Evolutionary conservation across 441 rosid genomes (phyloP), one percentile per base, ranked within the genome.

Genomic region (Cnidoscolus chayamansa): DNA sequence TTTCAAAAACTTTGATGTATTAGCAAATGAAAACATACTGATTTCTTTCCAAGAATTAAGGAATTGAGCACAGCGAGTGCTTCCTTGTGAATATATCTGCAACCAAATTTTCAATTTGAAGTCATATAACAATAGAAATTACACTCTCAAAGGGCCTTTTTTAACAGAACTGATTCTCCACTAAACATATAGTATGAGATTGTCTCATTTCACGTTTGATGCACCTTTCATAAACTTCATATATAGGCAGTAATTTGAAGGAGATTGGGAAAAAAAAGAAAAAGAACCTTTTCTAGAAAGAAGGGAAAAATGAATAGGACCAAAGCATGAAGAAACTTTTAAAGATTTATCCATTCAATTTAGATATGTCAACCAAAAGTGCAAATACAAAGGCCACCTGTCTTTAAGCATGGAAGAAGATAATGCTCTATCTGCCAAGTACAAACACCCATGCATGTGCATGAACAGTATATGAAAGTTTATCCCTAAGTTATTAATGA

Each of bases 81-180:
- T 94, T 79, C 92, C 90, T 64, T 81, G 83, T 70, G 99, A 86
- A 83, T 88, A 92, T 65, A 90, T 81, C 99, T 94, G 80, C 31
- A 62, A 75, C 6, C 67, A 75, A 78, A 76, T 68, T 59, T 59
- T 70, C 68, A 72, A 66, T 20, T 49, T 51, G 63, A 60, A 45
- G 47, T 55, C 32, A 16, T 32, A 12, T n/a, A 60, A 67, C 11
- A 37, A 62, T 0, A 60, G 25, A 25, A 25, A 25, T 25, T 25
- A 25, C 25, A 25, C 25, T 25, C 25, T 25, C 25, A 25, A 25
- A 25, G 25, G 25, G 25, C 25, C 25, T 25, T 25, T 25, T 25
- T 25, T 25, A 55, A 54, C 8, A 54, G 58, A 63, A 63, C 12
- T 1, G 16, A 2, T 31, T 51, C 71, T 54, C 11, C 31, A 16